Conservation (phyloP, 2,329 filamentous ascomycete species). For the Pyrenophora tritici-repentis region DNA sequence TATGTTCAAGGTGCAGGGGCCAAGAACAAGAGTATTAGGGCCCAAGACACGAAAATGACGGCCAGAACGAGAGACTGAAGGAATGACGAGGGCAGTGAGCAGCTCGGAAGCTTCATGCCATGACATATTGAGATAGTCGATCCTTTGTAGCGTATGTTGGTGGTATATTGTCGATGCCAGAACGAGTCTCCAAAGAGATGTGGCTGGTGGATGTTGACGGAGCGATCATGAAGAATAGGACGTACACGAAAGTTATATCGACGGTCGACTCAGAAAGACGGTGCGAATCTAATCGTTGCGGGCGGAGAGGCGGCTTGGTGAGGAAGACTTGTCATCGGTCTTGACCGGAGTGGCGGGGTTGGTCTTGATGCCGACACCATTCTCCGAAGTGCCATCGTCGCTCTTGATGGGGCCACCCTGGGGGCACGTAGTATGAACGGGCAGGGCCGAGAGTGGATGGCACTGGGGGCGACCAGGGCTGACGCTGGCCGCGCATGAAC, state of each 20-base stretch:
- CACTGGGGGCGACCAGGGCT: slow-evolving; percentile 42
- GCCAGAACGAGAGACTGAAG: slow-evolving; percentile 17
- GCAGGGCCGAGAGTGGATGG: slow-evolving; percentile 43
- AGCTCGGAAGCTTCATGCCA: slow-evolving; percentile 8
- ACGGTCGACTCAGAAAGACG: slow-evolving; percentile 8
- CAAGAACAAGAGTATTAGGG: slow-evolving; percentile 29
- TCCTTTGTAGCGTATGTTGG: slow-evolving; percentile 20
- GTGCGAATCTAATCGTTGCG: slow-evolving; percentile 33
- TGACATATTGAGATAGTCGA: slow-evolving; percentile 17
- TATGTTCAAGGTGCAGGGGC: slow-evolving; percentile 23
- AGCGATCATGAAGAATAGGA: slow-evolving; percentile 40
- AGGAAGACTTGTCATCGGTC: slow-evolving; percentile 28
- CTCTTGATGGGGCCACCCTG: slow-evolving; percentile 34
- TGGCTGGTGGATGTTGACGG: slow-evolving; percentile 29
- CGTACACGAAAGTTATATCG: slow-evolving; percentile 25
- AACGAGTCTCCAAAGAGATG: slow-evolving; percentile 26
- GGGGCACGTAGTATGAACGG: slow-evolving; percentile 34
- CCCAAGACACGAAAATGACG: slow-evolving; percentile 18
- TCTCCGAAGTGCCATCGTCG: slow-evolving; percentile 38
- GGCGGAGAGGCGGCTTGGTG: slow-evolving; percentile 29
- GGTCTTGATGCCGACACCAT: slow-evolving; percentile 37
- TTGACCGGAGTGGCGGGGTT: slow-evolving; percentile 45
- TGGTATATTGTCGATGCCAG: slow-evolving; percentile 25
- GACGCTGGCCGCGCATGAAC: slow-evolving; percentile 44
- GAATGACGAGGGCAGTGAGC: slow-evolving; percentile 17